Evolutionary conservation across 768 basidiomycete species (phyloP).

Genomic region (Kwoniella dendrophila): DNA sequence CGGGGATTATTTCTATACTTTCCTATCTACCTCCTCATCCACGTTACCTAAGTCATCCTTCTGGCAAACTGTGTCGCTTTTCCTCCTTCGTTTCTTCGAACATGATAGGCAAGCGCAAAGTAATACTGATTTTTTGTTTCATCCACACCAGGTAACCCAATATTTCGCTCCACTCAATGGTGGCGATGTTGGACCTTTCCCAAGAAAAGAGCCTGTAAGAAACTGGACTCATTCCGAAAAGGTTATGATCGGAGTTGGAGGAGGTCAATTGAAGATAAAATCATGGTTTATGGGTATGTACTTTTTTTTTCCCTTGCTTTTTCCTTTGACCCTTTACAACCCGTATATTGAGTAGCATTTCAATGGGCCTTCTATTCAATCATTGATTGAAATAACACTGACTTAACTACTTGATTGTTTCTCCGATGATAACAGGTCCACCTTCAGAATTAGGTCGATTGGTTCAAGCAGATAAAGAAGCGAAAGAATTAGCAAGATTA

Average conservation of each 20-base stretch:
- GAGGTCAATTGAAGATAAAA: constrained; percentile 40
- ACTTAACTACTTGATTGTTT: too few species aligned
- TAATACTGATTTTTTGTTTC: too few species aligned
- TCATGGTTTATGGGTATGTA: constrained; percentile 39
- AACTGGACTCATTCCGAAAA: constrained; percentile 30
- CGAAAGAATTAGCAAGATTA: constrained; percentile 31
- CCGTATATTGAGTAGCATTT: too few species aligned
- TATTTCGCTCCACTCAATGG: constrained; percentile 43
- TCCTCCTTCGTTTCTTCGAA: too few species aligned
- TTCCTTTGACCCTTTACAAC: not conserved
- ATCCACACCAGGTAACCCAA: constrained; percentile 32
- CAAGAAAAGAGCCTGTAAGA: constrained; percentile 41
- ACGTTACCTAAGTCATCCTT: too few species aligned
- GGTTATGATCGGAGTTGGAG: constrained; percentile 34
- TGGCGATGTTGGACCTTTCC: constrained; percentile 40
- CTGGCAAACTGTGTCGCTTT: too few species aligned
- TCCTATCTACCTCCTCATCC: too few species aligned
- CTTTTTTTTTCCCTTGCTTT: not conserved
- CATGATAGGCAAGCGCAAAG: not conserved
- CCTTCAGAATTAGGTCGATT: constrained; percentile 38
- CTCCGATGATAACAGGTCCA: constrained; percentile 29
- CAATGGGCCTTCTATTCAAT: too few species aligned
- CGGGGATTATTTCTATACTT: too few species aligned
- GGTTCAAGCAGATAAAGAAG: constrained; percentile 43
- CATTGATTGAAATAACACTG: too few species aligned